phyloP scores from a whole-genome alignment of 2,329 filamentous ascomycete species.

The Diplocarpon rosae region DNA sequence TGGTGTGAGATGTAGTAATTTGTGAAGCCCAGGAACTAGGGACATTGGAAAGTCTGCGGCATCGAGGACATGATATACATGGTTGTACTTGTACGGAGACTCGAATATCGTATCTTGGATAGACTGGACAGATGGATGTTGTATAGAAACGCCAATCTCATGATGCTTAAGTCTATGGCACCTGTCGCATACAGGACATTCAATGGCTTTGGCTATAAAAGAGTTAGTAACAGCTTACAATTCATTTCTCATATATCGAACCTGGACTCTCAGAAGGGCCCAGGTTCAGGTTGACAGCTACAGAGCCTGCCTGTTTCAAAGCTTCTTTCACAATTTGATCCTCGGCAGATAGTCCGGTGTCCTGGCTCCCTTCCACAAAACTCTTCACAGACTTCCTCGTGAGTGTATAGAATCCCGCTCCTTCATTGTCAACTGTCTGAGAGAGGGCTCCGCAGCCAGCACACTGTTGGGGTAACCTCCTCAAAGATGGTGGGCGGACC shows the following conservation, averaged over 20 bases:
- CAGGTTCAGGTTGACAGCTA: constrained; percentile 8
- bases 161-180: constrained; percentile 79
- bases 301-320: constrained; percentile 16
- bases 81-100: constrained; percentile 82
- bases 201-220: constrained; percentile 10
- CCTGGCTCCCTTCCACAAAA: constrained; percentile 31
- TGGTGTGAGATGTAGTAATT: constrained; percentile 58
- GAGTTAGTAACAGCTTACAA: constrained; percentile 5
- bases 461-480: constrained; percentile 43
- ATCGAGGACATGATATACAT: constrained; percentile 91
- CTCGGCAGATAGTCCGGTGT: constrained; percentile 25
- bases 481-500: not conserved
- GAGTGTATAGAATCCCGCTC: constrained; percentile 46
- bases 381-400: constrained; percentile 39
- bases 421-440: constrained; percentile 40
- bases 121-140: constrained; percentile 70
- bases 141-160: constrained; percentile 57
- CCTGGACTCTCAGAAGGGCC: constrained; percentile 9
- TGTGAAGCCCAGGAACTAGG: constrained; percentile 64
- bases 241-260: constrained; percentile 1
- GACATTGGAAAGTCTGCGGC: constrained; percentile 97
- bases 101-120: constrained; percentile 77
- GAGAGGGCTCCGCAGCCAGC: constrained; percentile 54
- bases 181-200: constrained; percentile 63
- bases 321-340: constrained; percentile 35